phyloP scores from a whole-genome alignment of 768 basidiomycete genomes.

The Tulasnella sp. region DNA sequence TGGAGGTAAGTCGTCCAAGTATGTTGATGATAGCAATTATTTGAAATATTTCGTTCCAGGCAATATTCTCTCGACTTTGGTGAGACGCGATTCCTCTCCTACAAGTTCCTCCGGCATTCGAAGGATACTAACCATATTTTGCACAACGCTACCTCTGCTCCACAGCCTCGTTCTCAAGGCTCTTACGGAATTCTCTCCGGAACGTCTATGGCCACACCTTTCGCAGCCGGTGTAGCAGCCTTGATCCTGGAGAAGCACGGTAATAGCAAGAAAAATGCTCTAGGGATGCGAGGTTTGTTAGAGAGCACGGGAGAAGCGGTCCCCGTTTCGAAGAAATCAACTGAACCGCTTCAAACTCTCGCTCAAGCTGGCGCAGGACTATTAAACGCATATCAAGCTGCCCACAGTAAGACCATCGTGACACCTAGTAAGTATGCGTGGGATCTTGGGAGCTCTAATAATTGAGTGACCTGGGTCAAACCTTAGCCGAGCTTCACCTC shows the following conservation, averaged over 20 bases:
- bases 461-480: background rate
- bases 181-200: constrained; percentile 27
- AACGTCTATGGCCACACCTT: constrained; percentile 33
- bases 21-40: constrained; percentile 9
- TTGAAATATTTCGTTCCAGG: background rate
- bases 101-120: background rate
- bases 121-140: background rate
- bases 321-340: constrained; percentile 23
- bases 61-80: constrained; percentile 32
- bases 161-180: constrained; percentile 26
- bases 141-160: background rate
- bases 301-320: constrained; percentile 32
- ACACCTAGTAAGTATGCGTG: constrained; percentile 32
- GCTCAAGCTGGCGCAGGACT: constrained; percentile 34
- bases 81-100: background rate
- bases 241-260: constrained; percentile 29
- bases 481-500: constrained; percentile 37
- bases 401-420: constrained; percentile 37
- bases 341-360: constrained; percentile 30
- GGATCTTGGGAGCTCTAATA: background rate
- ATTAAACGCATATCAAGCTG: constrained; percentile 40
- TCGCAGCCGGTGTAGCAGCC: constrained; percentile 32
- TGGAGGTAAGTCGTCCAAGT: constrained; percentile 24
- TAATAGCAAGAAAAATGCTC: background rate
- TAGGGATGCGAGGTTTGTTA: constrained; percentile 13